Evolutionary conservation across 1,139 yeast genomes (phyloP), one percentile per base, ranked within the genome.

Genomic region (Geotrichum fermentans): DNA sequence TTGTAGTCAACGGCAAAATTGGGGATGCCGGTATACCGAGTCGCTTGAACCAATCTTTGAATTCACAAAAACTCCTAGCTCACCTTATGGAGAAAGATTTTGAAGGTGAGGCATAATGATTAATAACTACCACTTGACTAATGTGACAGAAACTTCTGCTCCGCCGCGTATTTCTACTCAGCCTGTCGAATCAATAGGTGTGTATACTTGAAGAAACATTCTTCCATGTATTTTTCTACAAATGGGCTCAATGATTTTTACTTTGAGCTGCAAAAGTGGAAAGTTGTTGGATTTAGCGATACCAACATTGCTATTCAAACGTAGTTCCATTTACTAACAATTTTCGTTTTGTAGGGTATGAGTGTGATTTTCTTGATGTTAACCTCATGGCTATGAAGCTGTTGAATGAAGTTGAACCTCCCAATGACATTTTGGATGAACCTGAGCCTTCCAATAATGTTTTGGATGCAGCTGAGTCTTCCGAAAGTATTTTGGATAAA

Each of bases 1-100:
- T 62, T 24, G 55, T 59, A 38, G 46, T 40, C 33, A 53, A 26
- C 55, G 53, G 60, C 50, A 47, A 47, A 40, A 51, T 28, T n/a
- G n/a, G n/a, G n/a, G n/a, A 13, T n/a, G 34, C 17, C 13, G 14
- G 11, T 26, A 39, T 37, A 4, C 16, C 18, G 18, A 29, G n/a
- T n/a, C n/a, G n/a, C n/a, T n/a, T n/a, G n/a, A n/a, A n/a, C n/a
- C 50, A 55, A 43, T 55, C 55, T 43, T 62, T 61, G 38, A 65
- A 66, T 49, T 62, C 69, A 54, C 68, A 64, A 38, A 70, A 66
- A 50, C 61, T 67, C 49, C 58, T 67, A 49, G 70, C 70, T 20
- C 70, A 67, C 51, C 56, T 67, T 42, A 63, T 67, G 70, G 66
- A 65, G 45, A 65, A 65, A 21, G 59, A 60, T 17, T 43, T 50